These are phyloP conservation scores for Truncatella angustata DNA, from an alignment of 2,329 filamentous ascomycete genomes.

Conservation along the genomic window DNA sequence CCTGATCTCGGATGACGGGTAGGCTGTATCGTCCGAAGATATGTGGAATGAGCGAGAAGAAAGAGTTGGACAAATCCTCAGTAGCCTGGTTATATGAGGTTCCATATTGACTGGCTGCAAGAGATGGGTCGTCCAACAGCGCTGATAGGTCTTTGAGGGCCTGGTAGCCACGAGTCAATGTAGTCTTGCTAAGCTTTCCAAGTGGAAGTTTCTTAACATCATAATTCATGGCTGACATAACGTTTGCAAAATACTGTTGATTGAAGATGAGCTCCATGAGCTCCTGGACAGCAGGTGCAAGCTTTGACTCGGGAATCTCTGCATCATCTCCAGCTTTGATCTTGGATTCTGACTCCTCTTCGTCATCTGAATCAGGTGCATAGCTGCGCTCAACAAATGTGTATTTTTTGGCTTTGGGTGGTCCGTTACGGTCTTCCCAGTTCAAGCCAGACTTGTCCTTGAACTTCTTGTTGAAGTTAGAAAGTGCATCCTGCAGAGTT, in stretches of 20 bases:
- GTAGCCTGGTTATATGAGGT: constrained; percentile 39
- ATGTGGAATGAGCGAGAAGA: constrained; percentile 82
- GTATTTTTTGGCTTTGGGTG: constrained; percentile 68
- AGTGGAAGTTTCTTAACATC: constrained; percentile 75
- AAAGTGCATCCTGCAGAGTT: constrained; percentile 40
- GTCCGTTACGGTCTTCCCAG: constrained; percentile 51
- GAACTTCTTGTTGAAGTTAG: constrained; percentile 60
- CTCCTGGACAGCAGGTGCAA: constrained; percentile 53
- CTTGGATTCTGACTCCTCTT: constrained; percentile 24
- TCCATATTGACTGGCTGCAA: constrained; percentile 44
- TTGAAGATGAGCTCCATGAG: constrained; percentile 86
- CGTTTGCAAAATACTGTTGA: constrained; percentile 64
- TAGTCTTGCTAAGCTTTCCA: constrained; percentile 79
- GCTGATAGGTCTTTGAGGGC: constrained; percentile 72
- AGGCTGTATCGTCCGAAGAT: constrained; percentile 67
- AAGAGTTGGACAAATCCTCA: constrained; percentile 70
- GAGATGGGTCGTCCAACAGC: constrained; percentile 54
- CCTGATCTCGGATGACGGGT: constrained; percentile 59
- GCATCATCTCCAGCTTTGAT: constrained; percentile 21
- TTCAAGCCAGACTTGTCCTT: constrained; percentile 57
- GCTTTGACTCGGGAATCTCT: constrained; percentile 22
- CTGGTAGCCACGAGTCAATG: constrained; percentile 73
- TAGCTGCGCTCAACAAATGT: constrained; percentile 80
- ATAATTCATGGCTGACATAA: constrained; percentile 68
- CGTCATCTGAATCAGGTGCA: constrained; percentile 54